phyloP scores from a whole-genome alignment of 345 rosid species.

The Brassica nigra region DNA sequence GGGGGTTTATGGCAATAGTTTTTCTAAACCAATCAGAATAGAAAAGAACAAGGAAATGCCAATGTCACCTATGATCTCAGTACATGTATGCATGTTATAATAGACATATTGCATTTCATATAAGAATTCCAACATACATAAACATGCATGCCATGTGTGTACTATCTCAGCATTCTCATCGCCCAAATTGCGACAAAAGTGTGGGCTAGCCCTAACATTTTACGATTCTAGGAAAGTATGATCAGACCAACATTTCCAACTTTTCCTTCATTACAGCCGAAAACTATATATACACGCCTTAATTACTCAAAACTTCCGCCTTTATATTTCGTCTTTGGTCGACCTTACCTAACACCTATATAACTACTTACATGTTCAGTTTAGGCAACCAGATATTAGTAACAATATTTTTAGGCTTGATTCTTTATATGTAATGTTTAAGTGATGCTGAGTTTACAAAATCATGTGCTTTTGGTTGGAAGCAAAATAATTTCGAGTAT shows the following conservation, averaged over 20 bases:
- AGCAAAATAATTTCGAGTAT: neutral
- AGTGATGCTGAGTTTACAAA: neutral
- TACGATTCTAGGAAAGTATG: conserved; percentile 25
- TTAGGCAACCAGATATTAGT: neutral
- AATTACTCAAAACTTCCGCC: conserved; percentile 8
- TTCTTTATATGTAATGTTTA: neutral
- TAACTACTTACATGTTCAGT: conserved; percentile 18
- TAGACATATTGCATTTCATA: neutral
- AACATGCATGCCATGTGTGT: conserved; percentile 1
- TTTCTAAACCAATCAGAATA: conserved; percentile 22
- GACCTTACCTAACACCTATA: neutral
- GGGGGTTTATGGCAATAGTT: neutral
- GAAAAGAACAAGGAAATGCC: conserved; percentile 37
- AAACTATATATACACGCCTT: conserved; percentile 20
- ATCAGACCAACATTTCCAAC: conserved; percentile 18
- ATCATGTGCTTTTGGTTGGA: neutral
- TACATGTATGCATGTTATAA: neutral
- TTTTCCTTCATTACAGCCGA: conserved; percentile 14
- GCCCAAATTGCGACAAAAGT: conserved; percentile 42
- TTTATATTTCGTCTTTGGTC: neutral
- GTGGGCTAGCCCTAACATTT: conserved; percentile 35
- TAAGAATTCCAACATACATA: neutral
- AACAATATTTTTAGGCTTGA: neutral
- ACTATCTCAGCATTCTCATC: conserved; percentile 21
- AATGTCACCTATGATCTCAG: conserved; percentile 39